Evolutionary conservation across 768 basidiomycete species (phyloP), one percentile per base, ranked within the genome.

Genomic region (Melanogaster broomeanus): DNA sequence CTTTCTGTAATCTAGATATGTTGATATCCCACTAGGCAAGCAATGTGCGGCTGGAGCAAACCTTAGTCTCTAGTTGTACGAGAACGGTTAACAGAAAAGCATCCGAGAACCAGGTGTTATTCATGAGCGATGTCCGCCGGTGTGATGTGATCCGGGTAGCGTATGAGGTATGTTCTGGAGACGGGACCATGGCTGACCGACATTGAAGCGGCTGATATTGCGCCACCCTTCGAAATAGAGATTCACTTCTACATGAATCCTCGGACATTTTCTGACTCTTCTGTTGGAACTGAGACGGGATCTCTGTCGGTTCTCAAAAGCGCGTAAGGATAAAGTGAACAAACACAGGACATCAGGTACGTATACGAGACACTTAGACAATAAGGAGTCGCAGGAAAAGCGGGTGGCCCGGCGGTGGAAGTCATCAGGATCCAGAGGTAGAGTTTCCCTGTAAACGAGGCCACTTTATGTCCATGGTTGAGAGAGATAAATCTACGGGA

Each of bases 1-100:
- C 22, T 41, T 38, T n/a, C 31, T 52, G 40, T 53, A 48, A 46
- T 55, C 22, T 27, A 31, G 34, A 49, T 42, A 19, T 38, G 49
- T 61, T 28, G 30, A 18, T 37, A 6, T 19, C 35, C 35, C n/a
- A 37, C n/a, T 19, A 12, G n/a, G n/a, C n/a, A 7, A 18, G 35
- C 16, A 8, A 8, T 18, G 35, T 37, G n/a, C 16, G n/a, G 35
- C 35, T 37, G 35, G 18, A 43, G 27, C n/a, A 30, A 43, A 18
- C n/a, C 3, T 19, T 28, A 6, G 21, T n/a, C 28, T 12, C 12
- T 5, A 34, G 33, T 11, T 19, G n/a, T n/a, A n/a, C n/a, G n/a
- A n/a, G n/a, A n/a, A n/a, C n/a, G n/a, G n/a, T n/a, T n/a, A n/a
- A n/a, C n/a, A n/a, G 11, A 25, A 39, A 39, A 25, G n/a, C 21